Evolutionary conservation across 352 stramenopile species (phyloP).

Genomic region (Phytopythium vexans): DNA sequence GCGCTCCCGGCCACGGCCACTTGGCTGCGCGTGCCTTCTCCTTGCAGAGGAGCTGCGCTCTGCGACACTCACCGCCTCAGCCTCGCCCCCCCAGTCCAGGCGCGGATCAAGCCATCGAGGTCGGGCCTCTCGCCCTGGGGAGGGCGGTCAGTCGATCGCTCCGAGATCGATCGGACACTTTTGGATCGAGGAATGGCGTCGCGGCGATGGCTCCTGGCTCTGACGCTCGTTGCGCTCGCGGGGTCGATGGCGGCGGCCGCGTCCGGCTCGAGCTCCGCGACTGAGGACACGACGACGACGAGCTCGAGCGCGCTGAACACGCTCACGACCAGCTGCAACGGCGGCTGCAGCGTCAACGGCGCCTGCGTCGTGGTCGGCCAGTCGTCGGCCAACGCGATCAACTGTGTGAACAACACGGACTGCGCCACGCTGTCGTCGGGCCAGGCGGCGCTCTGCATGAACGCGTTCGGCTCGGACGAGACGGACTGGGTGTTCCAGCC

Average conservation of each 20-base stretch:
- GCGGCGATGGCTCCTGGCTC: no score
- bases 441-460: slow-evolving; percentile 60
- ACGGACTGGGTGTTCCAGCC: slow-evolving; percentile 55
- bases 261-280: slow-evolving; percentile 7
- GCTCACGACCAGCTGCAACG: slow-evolving; percentile 74
- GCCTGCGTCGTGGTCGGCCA: slow-evolving; percentile 65
- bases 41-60: no score
- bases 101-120: no score
- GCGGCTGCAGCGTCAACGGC: slow-evolving; percentile 52
- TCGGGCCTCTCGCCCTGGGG: no score
- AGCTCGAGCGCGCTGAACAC: slow-evolving; percentile 43
- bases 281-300: neutral
- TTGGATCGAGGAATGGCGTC: no score
- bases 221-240: no score
- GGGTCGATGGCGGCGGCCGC: slow-evolving; percentile 4
- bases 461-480: slow-evolving; percentile 38
- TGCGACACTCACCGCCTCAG: no score
- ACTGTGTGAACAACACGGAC: slow-evolving; percentile 72
- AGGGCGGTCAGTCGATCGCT: no score
- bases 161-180: no score
- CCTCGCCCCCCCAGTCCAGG: no score
- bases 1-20: no score
- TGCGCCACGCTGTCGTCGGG: slow-evolving; percentile 68
- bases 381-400: slow-evolving; percentile 52
- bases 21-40: no score